phyloP scores from a whole-genome alignment of 2,329 filamentous ascomycete genomes.

The Monosporascus sp. region DNA sequence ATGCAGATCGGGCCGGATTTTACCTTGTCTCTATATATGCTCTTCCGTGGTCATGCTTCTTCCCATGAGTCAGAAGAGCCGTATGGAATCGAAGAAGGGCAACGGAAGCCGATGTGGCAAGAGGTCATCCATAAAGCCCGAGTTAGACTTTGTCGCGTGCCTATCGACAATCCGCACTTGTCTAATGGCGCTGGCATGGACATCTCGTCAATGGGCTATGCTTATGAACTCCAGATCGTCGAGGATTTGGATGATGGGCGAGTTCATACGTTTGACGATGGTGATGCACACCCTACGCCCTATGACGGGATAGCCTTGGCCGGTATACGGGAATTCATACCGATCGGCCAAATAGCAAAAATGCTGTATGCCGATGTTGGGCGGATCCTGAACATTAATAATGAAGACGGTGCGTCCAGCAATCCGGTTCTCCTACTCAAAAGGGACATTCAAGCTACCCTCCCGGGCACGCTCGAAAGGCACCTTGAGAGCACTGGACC shows the following conservation, averaged over 20 bases:
- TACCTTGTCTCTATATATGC: conserved; percentile 86
- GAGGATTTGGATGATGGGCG: conserved; percentile 68
- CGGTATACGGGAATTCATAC: conserved; percentile 49
- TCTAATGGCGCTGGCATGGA: conserved; percentile 2
- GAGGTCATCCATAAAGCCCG: conserved; percentile 92
- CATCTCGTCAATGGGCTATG: conserved; percentile 45
- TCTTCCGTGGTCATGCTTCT: conserved; percentile 74
- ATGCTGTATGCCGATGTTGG: conserved; percentile 92
- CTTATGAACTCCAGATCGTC: conserved; percentile 75
- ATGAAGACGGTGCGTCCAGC: conserved; percentile 55
- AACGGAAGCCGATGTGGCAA: conserved; percentile 76
- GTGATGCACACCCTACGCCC: conserved; percentile 15
- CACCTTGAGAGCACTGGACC: conserved; percentile 37
- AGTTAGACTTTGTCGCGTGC: conserved; percentile 71
- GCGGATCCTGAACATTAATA: conserved; percentile 74
- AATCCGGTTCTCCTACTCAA: conserved; percentile 72
- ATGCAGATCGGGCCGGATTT: conserved; percentile 87
- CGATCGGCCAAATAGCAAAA: conserved; percentile 64
- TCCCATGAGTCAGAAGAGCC: conserved; percentile 38
- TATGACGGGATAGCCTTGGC: conserved; percentile 37
- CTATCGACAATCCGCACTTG: conserved; percentile 22
- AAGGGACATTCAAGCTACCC: conserved; percentile 58
- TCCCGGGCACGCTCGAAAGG: conserved; percentile 24
- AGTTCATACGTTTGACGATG: conserved; percentile 38
- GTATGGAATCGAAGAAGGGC: conserved; percentile 46